These are phyloP conservation scores for Neofusicoccum parvum DNA, from an alignment of 2,329 filamentous ascomycete genomes.

Conservation along the genomic window DNA sequence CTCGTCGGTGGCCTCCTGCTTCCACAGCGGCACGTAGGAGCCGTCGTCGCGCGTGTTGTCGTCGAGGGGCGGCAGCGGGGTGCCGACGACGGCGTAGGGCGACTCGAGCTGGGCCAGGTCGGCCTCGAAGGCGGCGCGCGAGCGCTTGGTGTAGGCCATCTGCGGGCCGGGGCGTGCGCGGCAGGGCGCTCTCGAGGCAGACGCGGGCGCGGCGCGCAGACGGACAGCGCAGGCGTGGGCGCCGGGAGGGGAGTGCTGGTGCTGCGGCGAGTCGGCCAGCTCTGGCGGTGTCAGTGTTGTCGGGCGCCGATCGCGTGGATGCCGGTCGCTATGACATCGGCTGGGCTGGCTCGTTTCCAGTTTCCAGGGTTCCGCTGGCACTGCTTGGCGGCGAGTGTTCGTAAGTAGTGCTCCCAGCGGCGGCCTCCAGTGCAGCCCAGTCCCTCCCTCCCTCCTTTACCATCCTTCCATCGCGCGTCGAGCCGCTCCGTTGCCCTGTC, in stretches of 20 bases:
- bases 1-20: constrained; percentile 95
- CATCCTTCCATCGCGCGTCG: constrained; percentile 13
- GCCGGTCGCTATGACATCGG: constrained; percentile 9
- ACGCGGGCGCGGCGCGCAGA: not conserved
- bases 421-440: constrained; percentile 15
- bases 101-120: constrained; percentile 68
- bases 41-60: constrained; percentile 82
- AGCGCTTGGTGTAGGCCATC: constrained; percentile 64
- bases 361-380: constrained; percentile 15
- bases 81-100: constrained; percentile 80
- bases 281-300: not conserved
- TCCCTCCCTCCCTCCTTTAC: constrained; percentile 5
- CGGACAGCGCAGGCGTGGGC: not conserved
- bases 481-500: constrained; percentile 7
- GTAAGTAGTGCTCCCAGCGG: constrained; percentile 1
- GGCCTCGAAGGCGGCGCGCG: constrained; percentile 75
- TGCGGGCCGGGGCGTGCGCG: not conserved
- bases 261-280: not conserved
- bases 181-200: not conserved
- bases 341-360: constrained; percentile 12
- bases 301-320: constrained; percentile 8
- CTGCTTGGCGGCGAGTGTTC: not conserved
- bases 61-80: constrained; percentile 77
- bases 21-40: constrained; percentile 93
- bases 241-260: not conserved